Base-by-base conservation (phyloP, 306 rosid species). In the Pyrus communis region DNA sequence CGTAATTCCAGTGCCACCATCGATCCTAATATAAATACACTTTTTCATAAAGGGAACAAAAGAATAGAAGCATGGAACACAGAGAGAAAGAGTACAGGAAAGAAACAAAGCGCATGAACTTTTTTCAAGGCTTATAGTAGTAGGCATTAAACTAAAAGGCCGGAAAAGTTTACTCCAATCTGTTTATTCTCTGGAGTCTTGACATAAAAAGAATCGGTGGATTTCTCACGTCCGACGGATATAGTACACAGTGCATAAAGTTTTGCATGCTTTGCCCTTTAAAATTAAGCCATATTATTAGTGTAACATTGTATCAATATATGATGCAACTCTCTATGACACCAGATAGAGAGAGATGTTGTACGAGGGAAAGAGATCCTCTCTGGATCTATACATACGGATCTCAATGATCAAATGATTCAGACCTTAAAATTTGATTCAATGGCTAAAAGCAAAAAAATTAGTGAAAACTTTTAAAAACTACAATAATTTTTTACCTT, bases 91-190 rank as follows among this genome's bases (percentile, higher is more conserved):
- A 49, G 55, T 49, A 49, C 8, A 5, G 55, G 55, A 15, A 76
- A 83, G 55, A 15, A 76, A 83, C 89, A 89, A 87, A 84, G 87
- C 75, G 85, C 81, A 86, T 71, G 78, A 71, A 86, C 88, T 84
- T 89, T 91, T 87, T 73, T 77, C 78, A 69, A 80, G 76, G 88
- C 79, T 73, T 76, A 22, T 1, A 27, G 13, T 25, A 49, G 55
- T 33, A 46, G 73, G 38, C 52, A 58, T 69, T 30, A 67, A 57
- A 66, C 67, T 63, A 23, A 3, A 49, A 0, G 21, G 8, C 17
- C 21, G 21, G 55, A 15, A 49, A 15, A 49, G 21, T 49, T 70
- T 7, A 35, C 35, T 61, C 31, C 64, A 38, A 57, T 49, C 55
- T 15, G 55, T 49, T 49, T 49, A 49, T 5, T 49, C 21, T 15